These are phyloP conservation scores for Coemansia sp. DNA, from an alignment of 192 early-diverging fungal genomes.

Conservation along the genomic window DNA sequence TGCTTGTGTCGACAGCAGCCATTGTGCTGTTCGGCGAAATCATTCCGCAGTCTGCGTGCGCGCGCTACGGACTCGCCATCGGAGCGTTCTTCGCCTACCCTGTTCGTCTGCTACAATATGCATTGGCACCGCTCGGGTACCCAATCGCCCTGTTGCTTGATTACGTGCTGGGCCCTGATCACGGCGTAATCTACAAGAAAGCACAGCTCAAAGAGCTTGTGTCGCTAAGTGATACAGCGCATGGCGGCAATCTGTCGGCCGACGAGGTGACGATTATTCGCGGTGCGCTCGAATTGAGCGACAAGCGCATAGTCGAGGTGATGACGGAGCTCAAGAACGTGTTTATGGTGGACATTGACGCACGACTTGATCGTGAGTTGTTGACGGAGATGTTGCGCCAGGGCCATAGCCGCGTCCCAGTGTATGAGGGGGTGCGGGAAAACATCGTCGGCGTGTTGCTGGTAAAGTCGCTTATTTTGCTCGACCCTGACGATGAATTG, in stretches of 20 bases:
- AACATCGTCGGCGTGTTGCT: slow-evolving; percentile 77
- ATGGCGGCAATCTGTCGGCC: slow-evolving; percentile 67
- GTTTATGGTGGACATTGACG: slow-evolving; percentile 65
- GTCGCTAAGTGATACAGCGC: slow-evolving; percentile 66
- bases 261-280: slow-evolving; percentile 82
- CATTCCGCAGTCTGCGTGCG: slow-evolving; percentile 89
- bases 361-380: slow-evolving; percentile 57
- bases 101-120: slow-evolving; percentile 64
- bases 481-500: slow-evolving; percentile 68
- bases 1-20: slow-evolving; percentile 83
- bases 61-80: slow-evolving; percentile 82
- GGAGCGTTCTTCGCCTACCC: slow-evolving; percentile 86
- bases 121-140: slow-evolving; percentile 70
- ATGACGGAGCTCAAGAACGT: slow-evolving; percentile 74
- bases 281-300: slow-evolving; percentile 73
- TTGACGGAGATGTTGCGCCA: slow-evolving; percentile 62
- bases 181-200: slow-evolving; percentile 87
- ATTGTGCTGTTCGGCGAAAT: slow-evolving; percentile 97
- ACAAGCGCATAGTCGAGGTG: slow-evolving; percentile 64
- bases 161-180: slow-evolving; percentile 75
- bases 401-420: slow-evolving; percentile 78
- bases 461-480: slow-evolving; percentile 72
- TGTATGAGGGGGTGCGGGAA: slow-evolving; percentile 60
- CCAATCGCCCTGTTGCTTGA: slow-evolving; percentile 88
- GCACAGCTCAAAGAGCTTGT: slow-evolving; percentile 77